phyloP scores from a whole-genome alignment of 352 stramenopile genomes.

The Achlya hypogyna region DNA sequence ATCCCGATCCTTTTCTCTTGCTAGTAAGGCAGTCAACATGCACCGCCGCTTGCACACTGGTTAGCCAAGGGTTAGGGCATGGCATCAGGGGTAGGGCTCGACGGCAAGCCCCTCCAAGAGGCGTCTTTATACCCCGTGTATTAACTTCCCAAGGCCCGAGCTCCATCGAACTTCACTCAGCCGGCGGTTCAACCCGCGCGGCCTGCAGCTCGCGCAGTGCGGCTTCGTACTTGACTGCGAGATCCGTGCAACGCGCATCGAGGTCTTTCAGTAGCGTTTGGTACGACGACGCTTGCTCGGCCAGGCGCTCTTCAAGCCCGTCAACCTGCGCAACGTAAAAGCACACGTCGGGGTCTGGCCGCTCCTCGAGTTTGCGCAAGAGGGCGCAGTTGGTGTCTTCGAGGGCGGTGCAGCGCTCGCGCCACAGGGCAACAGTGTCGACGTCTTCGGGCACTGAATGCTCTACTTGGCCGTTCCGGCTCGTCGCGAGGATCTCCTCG shows the following conservation, averaged over 20 bases:
- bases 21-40: no score
- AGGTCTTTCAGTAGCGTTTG: slow-evolving; percentile 1
- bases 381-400: neutral
- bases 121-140: no score
- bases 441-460: neutral
- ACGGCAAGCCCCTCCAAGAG: no score
- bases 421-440: neutral
- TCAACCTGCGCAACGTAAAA: slow-evolving; percentile 19
- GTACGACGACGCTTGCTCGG: slow-evolving; percentile 14
- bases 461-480: neutral
- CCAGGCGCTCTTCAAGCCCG: slow-evolving; percentile 10
- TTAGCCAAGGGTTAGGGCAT: no score
- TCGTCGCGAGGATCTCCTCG: slow-evolving; percentile 11
- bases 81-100: no score
- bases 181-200: no score
- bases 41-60: no score
- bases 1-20: no score
- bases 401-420: neutral
- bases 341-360: neutral
- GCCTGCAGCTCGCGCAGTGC: slow-evolving; percentile 1
- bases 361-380: neutral
- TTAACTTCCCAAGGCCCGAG: no score
- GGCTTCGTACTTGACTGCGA: slow-evolving; percentile 5
- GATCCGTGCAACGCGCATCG: neutral
- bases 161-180: no score